Conservation (phyloP, 2,329 filamentous ascomycete species). For the Trichoderma breve region DNA sequence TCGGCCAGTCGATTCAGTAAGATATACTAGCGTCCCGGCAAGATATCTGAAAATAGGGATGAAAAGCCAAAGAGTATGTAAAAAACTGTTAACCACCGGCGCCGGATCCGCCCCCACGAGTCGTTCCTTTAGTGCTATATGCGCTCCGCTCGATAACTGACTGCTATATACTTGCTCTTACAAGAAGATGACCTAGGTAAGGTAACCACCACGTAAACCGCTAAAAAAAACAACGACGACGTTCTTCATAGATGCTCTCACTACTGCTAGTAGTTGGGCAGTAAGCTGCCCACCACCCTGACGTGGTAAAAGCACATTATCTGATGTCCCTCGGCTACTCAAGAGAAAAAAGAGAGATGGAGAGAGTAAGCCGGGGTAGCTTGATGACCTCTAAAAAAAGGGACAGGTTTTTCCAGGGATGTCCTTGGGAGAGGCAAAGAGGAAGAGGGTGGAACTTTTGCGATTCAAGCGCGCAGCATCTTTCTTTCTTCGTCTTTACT, state of each 20-base stretch:
- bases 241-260: background rate
- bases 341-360: background rate
- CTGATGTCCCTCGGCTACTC: background rate
- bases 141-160: conserved; percentile 13
- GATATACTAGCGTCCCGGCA: background rate
- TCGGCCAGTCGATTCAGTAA: background rate
- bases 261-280: background rate
- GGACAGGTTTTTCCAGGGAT: background rate
- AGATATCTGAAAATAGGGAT: background rate
- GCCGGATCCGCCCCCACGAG: background rate
- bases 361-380: background rate
- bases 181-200: background rate
- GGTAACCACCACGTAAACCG: background rate
- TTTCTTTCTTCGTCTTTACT: background rate
- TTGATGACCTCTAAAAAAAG: background rate
- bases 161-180: conserved; percentile 10
- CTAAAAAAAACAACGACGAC: background rate
- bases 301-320: background rate
- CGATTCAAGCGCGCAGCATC: background rate
- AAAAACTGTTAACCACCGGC: background rate
- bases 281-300: background rate
- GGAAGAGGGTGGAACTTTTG: background rate
- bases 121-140: conserved; percentile 4
- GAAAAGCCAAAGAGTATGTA: background rate
- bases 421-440: background rate